Evolutionary conservation across 2,329 filamentous ascomycete genomes (phyloP).

Genomic region (Scedosporium dehoogii): DNA sequence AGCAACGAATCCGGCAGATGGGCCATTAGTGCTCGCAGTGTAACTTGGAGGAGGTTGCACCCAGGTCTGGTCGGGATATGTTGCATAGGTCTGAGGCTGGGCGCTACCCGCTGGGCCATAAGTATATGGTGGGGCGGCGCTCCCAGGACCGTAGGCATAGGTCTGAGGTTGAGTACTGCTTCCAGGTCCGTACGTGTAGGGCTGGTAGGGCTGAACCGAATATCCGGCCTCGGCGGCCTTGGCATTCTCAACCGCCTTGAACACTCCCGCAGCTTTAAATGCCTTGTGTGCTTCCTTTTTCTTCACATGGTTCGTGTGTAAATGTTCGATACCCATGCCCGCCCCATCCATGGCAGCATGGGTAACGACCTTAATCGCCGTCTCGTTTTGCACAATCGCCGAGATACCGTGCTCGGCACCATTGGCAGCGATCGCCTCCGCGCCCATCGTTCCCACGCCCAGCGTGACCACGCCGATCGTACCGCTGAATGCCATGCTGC

Average conservation of each 20-base stretch:
- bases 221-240: conserved; percentile 18
- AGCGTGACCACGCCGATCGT: conserved; percentile 25
- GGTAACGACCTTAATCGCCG: conserved; percentile 22
- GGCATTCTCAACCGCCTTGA: conserved; percentile 19
- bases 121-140: background rate
- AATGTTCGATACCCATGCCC: conserved; percentile 24
- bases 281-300: conserved; percentile 24
- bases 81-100: background rate
- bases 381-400: conserved; percentile 20
- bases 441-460: conserved; percentile 23
- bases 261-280: conserved; percentile 21
- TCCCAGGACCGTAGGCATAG: background rate
- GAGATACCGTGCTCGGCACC: conserved; percentile 24
- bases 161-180: background rate
- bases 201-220: conserved; percentile 12
- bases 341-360: conserved; percentile 26
- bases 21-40: background rate
- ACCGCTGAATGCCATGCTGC: conserved; percentile 26
- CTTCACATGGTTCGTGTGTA: conserved; percentile 22
- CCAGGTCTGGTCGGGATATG: conserved; percentile 2
- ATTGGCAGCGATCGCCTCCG: conserved; percentile 23
- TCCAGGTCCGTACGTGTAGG: conserved; percentile 1
- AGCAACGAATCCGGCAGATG: background rate
- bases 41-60: conserved; percentile 8
- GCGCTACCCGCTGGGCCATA: background rate